These are phyloP conservation scores for Sisymbrium irio DNA, from an alignment of 345 rosid species.

Conservation along the genomic window DNA sequence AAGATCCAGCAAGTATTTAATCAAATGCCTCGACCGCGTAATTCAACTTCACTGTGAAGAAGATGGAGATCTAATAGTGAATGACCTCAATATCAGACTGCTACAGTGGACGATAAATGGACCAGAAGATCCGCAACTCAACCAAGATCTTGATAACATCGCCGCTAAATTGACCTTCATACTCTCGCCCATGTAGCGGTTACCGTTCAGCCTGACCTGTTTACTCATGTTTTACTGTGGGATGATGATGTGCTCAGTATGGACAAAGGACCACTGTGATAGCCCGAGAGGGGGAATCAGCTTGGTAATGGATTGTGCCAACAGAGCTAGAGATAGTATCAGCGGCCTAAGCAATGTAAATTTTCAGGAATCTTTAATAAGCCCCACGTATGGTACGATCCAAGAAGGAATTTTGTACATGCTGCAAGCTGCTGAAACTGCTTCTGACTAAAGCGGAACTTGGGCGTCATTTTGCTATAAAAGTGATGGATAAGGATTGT, in stretches of 20 bases:
- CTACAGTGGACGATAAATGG: slow-evolving; percentile 59
- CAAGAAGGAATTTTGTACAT: too few relatives aligned
- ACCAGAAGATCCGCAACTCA: slow-evolving; percentile 32
- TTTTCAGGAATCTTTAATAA: too few relatives aligned
- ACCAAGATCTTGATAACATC: slow-evolving; percentile 46
- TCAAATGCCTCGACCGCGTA: slow-evolving; percentile 55
- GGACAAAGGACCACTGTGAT: neutral
- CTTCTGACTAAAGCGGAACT: too few relatives aligned
- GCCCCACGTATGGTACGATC: too few relatives aligned
- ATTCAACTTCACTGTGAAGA: slow-evolving; percentile 35
- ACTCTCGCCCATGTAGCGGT: slow-evolving; percentile 19
- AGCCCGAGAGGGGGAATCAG: neutral
- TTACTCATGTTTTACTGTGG: neutral
- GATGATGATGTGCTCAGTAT: neutral
- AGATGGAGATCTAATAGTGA: slow-evolving; percentile 38
- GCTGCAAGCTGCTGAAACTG: too few relatives aligned
- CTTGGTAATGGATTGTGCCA: neutral
- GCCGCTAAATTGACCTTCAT: slow-evolving; percentile 31
- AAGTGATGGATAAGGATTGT: too few relatives aligned
- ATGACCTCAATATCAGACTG: slow-evolving; percentile 56
- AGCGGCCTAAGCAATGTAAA: neutral
- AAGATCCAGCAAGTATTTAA: slow-evolving; percentile 51
- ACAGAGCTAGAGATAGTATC: neutral
- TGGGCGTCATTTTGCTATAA: too few relatives aligned
- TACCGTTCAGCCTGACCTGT: neutral